Conservation (phyloP, 2,329 filamentous ascomycete genomes). For the Diaporthe sp. region DNA sequence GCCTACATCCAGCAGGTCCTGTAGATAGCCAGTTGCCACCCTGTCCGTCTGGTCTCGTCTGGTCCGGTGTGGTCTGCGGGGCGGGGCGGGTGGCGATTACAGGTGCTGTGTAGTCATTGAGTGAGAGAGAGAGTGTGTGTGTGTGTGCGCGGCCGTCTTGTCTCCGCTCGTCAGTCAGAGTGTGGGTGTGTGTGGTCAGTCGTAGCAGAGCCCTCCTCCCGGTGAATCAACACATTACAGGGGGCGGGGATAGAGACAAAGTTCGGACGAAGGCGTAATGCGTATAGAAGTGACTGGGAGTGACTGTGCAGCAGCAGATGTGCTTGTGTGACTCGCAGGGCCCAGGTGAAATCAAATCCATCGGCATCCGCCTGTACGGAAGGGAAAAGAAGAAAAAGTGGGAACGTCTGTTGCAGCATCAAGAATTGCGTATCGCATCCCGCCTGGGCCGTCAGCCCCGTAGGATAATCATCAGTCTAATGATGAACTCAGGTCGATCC, state of each 20-base stretch:
- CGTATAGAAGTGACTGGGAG: background rate
- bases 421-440: conserved; percentile 22
- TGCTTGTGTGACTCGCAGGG: conserved; percentile 18
- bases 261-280: conserved; percentile 27
- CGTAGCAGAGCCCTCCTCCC: background rate
- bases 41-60: conserved; percentile 10
- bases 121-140: no score
- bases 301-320: background rate
- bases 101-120: background rate
- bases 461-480: conserved; percentile 8
- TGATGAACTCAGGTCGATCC: conserved; percentile 16
- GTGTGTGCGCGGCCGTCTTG: background rate
- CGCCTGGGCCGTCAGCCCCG: conserved; percentile 24
- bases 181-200: background rate
- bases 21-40: conserved; percentile 13
- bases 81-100: conserved; percentile 12
- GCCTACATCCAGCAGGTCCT: background rate
- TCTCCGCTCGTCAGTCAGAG: conserved; percentile 5
- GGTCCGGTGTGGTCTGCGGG: background rate
- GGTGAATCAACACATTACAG: conserved; percentile 9
- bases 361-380: conserved; percentile 31
- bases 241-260: conserved; percentile 28
- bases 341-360: background rate
- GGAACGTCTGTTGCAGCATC: conserved; percentile 22
- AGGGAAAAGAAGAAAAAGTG: conserved; percentile 31